Base-by-base conservation (phyloP, 2,329 filamentous ascomycete species). In the Fonsecaea multimorphosa region DNA sequence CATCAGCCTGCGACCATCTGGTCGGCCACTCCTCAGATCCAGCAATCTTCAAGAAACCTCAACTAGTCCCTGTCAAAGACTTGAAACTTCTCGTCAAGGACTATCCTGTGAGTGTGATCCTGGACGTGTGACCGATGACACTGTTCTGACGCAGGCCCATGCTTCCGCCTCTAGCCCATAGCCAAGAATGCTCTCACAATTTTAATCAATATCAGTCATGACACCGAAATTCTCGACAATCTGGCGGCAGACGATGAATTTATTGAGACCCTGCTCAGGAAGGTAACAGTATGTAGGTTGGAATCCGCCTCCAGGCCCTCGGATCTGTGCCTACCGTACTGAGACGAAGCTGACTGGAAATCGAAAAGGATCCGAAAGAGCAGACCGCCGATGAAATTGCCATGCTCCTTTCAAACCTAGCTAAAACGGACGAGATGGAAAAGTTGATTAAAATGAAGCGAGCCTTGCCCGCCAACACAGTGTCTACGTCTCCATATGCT, bases 321-420 rank as follows among this genome's bases (percentile, higher is more conserved):
- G 27, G 57, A 36, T 11, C 4, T 52, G 32, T 34, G 8, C 52
- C 52, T 22, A 31, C 52, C 12, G 7, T 27, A 32, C 40, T 29
- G 32, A 63, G 52, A 32, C 2, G 38, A 32, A 54, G 27, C 27
- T 32, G 24, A 32, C 27, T 54, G 52, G 2, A 11, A 19, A 11
- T 22, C n/a, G 31, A 54, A n/a, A n/a, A 80, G 77, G 76, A 76
- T 58, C 68, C 63, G 2, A 87, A 89, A 59, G 94, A 98, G 75
- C 85, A 86, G 32, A 93, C 93, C 74, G 92, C 92, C 59, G 91
- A 97, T 74, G 85, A 95, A 46, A 81, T 96, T 53, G 88, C 92
- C 53, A 98, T 97, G 93, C 86, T 99, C 14, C 85, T 98, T 27
- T 93, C 95, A 76, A 99, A 99, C 75, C 83, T 99, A 60, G 86